A percentile compares a stretch with the other conserved stretches of the same genome.
These are phyloP conservation scores for Candida odintsovae DNA, from an alignment of 805 yeast genomes.

Conservation along the genomic window DNA sequence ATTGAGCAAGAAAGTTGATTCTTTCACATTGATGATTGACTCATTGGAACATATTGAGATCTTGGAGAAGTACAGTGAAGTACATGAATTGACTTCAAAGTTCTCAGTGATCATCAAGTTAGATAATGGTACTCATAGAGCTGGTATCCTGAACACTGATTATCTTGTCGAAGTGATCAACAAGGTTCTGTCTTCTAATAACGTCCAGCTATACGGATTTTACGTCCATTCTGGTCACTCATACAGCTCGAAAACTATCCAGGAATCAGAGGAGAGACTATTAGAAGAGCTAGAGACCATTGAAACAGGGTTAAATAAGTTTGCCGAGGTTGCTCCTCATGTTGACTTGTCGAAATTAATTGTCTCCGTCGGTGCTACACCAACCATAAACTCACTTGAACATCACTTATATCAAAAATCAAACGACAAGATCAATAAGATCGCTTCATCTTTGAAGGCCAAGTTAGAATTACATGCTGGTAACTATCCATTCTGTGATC, in stretches of 20 bases:
- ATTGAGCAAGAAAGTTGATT: constrained; percentile 34
- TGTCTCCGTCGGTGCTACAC: constrained; percentile 78
- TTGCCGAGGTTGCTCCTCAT: constrained; percentile 29
- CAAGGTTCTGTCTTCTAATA: constrained; percentile 23
- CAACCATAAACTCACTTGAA: constrained; percentile 62
- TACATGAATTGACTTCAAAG: constrained; percentile 23
- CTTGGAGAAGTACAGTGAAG: constrained; percentile 32
- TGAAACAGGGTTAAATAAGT: constrained; percentile 40
- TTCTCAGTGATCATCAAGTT: constrained; percentile 69
- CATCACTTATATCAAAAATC: constrained; percentile 15
- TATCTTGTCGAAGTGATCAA: constrained; percentile 33
- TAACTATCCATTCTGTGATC: constrained; percentile 65
- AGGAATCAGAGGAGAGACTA: constrained; percentile 42
- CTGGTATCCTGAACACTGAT: constrained; percentile 42
- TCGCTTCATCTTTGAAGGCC: constrained; percentile 29
- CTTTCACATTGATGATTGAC: constrained; percentile 57
- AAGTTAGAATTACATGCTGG: constrained; percentile 75
- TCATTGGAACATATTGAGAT: constrained; percentile 48
- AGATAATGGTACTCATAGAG: constrained; percentile 67
- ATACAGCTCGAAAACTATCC: constrained; percentile 41
- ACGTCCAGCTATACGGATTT: constrained; percentile 53
- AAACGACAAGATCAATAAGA: constrained; percentile 9
- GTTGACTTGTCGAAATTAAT: constrained; percentile 36
- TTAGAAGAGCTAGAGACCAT: constrained; percentile 55
- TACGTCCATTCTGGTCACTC: constrained; percentile 82